phyloP scores from a whole-genome alignment of 2,329 filamentous ascomycete species.

The Fusarium solani-melongenae region DNA sequence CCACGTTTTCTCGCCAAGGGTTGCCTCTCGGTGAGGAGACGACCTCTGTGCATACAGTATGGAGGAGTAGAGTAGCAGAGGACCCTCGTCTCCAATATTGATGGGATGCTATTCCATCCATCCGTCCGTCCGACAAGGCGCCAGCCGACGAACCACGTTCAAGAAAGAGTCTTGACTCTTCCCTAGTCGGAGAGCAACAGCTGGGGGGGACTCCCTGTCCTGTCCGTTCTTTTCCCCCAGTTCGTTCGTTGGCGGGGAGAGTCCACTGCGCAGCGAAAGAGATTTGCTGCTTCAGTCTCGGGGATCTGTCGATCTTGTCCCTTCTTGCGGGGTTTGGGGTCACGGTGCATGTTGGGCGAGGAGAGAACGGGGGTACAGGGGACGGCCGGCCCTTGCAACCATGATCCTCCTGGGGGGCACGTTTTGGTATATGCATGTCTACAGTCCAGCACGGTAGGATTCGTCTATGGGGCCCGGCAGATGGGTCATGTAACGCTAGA shows the following conservation, averaged over 20 bases:
- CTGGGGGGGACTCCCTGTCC: neutral
- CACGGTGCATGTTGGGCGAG: constrained; percentile 2
- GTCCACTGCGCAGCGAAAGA: neutral
- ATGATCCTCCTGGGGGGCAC: neutral
- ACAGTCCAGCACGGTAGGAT: neutral
- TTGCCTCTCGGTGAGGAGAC: neutral
- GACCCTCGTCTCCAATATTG: constrained; percentile 12
- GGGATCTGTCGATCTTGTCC: constrained; percentile 30
- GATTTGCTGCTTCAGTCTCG: constrained; percentile 6
- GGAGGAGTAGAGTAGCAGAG: neutral
- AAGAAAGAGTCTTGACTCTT: neutral
- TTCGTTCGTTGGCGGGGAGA: neutral
- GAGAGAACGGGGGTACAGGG: neutral
- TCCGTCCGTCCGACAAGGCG: constrained; percentile 21
- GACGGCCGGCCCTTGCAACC: constrained; percentile 21
- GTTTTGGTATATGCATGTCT: neutral
- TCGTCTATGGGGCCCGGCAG: constrained; percentile 31
- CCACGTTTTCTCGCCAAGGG: constrained; percentile 25
- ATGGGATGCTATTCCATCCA: constrained; percentile 24
- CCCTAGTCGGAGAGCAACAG: neutral
- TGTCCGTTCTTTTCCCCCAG: neutral
- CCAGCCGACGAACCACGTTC: constrained; percentile 25
- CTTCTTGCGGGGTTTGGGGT: constrained; percentile 23
- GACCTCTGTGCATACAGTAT: neutral
- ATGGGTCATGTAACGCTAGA: constrained; percentile 40